A percentile compares a stretch with the other conserved stretches of the same genome.
Conservation (phyloP, 73 alveolate genomes). For the Uronychia binucleata region DNA sequence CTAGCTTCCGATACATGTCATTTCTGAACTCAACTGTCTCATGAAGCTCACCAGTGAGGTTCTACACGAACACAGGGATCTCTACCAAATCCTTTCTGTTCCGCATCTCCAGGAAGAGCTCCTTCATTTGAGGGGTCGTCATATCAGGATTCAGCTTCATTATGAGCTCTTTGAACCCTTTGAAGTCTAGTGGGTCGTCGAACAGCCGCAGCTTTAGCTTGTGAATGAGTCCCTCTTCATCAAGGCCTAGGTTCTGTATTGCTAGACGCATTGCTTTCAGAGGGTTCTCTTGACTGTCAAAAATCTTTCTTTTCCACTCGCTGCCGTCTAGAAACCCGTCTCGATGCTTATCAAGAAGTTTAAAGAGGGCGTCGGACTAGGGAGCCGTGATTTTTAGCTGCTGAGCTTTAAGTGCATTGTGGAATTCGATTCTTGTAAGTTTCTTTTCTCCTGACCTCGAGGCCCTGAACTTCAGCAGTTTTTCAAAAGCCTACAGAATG, state of each 20-base stretch:
- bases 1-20: constrained; percentile 25
- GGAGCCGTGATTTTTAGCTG: constrained; percentile 55
- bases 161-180: constrained; percentile 33
- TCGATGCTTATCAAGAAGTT: constrained; percentile 36
- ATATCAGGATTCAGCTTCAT: constrained; percentile 46
- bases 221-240: constrained; percentile 50
- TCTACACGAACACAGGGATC: constrained; percentile 27
- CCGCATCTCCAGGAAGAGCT: constrained; percentile 33
- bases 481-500: too few relatives aligned
- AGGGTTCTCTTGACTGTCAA: constrained; percentile 52
- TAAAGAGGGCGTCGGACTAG: constrained; percentile 44
- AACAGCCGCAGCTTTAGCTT: constrained; percentile 40
- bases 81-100: constrained; percentile 37
- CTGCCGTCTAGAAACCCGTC: constrained; percentile 61
- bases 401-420: constrained; percentile 9
- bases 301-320: constrained; percentile 58
- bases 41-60: constrained; percentile 44
- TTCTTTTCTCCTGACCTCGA: constrained; percentile 8
- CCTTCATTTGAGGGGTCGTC: constrained; percentile 33
- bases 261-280: constrained; percentile 43
- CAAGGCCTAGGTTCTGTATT: constrained; percentile 7
- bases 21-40: constrained; percentile 62
- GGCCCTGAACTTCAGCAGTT: constrained; percentile 18
- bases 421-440: constrained; percentile 35
- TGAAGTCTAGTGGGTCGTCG: constrained; percentile 68